phyloP scores from a whole-genome alignment of 441 rosid species.

The Kokia cookei region DNA sequence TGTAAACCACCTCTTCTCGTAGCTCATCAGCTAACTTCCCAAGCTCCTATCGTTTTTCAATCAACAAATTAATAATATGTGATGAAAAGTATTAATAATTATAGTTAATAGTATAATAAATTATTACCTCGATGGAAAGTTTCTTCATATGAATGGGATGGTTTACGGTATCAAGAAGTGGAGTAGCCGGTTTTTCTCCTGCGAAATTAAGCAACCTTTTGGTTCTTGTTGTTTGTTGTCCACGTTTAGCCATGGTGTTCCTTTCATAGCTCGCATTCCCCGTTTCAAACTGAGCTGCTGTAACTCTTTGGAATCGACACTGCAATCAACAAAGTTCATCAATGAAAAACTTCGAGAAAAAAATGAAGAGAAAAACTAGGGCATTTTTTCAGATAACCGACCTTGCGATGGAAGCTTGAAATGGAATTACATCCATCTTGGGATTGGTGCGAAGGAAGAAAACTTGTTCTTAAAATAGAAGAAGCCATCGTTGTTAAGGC shows the following conservation, averaged over 20 bases:
- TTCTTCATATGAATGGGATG: constrained; percentile 44
- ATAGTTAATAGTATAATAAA: not conserved
- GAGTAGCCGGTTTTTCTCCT: constrained; percentile 33
- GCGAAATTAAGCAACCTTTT: constrained; percentile 24
- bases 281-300: not conserved
- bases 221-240: not conserved
- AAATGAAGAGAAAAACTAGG: too few relatives aligned
- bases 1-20: constrained; percentile 32
- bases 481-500: constrained; percentile 6
- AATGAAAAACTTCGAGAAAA: not conserved
- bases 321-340: not conserved
- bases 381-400: not conserved
- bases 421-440: not conserved
- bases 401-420: constrained; percentile 13
- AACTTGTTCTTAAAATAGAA: not conserved
- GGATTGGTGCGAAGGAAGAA: not conserved
- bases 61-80: not conserved
- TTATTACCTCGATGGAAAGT: constrained; percentile 28
- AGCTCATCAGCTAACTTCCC: constrained; percentile 29
- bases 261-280: not conserved
- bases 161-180: constrained; percentile 39
- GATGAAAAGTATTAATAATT: not conserved
- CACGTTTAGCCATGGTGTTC: not conserved
- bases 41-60: constrained; percentile 27
- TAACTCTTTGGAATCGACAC: not conserved